Percentiles rank a stretch among this genome's conserved stretches.
phyloP scores from a whole-genome alignment of 2,329 filamentous ascomycete genomes.

The Colletotrichum musicola region DNA sequence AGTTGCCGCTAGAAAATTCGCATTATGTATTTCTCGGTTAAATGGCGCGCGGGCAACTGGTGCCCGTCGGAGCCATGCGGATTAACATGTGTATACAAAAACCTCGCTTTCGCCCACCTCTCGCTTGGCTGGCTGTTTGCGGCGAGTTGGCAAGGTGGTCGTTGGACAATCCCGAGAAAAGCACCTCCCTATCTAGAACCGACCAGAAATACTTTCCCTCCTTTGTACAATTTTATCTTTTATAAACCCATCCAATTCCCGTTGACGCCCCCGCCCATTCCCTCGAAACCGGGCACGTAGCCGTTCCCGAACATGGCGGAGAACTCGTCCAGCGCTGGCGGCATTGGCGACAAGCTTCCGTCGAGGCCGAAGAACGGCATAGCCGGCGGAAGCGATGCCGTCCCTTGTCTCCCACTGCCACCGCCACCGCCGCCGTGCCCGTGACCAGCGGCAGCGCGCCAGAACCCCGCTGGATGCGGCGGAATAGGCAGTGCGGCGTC shows the following conservation, averaged over 20 bases:
- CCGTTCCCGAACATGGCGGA: slow-evolving; percentile 37
- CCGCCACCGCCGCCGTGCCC: slow-evolving; percentile 18
- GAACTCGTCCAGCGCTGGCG: slow-evolving; percentile 54
- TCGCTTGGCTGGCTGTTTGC: too few relatives aligned
- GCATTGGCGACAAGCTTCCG: slow-evolving; percentile 52
- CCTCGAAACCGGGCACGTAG: slow-evolving; percentile 28
- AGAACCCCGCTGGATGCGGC: slow-evolving; percentile 22
- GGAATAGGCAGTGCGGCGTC: slow-evolving; percentile 30
- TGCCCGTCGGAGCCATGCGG: too few relatives aligned
- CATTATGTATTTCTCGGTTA: too few relatives aligned
- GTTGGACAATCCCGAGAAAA: too few relatives aligned
- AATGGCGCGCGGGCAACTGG: too few relatives aligned
- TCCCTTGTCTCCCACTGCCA: slow-evolving; percentile 14
- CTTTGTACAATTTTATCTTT: background rate
- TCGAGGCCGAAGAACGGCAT: slow-evolving; percentile 54
- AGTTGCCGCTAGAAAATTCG: too few relatives aligned
- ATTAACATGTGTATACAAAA: too few relatives aligned
- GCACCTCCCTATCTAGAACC: too few relatives aligned
- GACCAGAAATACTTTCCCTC: too few relatives aligned
- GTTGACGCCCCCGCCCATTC: slow-evolving; percentile 21
- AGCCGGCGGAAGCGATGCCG: slow-evolving; percentile 44
- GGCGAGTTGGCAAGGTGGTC: too few relatives aligned
- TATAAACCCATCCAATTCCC: slow-evolving; percentile 33
- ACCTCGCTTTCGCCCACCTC: too few relatives aligned
- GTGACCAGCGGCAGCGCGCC: slow-evolving; percentile 16